A percentile compares a stretch with the other conserved stretches of the same genome.
These are phyloP conservation scores for Clarireedia homoeocarpa DNA, from an alignment of 2,329 filamentous ascomycete species.

Conservation along the genomic window DNA sequence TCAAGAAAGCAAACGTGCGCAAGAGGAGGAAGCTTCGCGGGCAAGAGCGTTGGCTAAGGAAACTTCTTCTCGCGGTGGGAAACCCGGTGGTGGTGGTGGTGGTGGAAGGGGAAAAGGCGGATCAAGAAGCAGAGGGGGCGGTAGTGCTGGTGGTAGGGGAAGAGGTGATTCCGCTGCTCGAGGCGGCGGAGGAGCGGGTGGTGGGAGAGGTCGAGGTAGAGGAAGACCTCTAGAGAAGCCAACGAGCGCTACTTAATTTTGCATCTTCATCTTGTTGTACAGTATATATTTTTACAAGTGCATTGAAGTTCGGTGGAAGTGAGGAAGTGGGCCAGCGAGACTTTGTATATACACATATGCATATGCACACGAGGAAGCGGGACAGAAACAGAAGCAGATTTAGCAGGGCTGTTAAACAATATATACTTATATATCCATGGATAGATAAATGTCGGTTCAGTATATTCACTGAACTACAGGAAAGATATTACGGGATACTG, in stretches of 20 bases:
- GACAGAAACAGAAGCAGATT: too few species aligned
- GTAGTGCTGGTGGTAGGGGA: not conserved
- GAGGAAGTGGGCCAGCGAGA: too few species aligned
- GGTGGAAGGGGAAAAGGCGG: conserved; percentile 16
- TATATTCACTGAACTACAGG: too few species aligned
- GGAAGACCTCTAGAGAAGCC: conserved; percentile 11
- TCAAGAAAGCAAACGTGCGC: conserved; percentile 66
- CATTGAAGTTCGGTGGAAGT: too few species aligned
- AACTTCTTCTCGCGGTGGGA: conserved; percentile 15
- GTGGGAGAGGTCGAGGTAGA: conserved; percentile 8
- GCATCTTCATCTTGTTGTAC: not conserved
- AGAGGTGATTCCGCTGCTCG: not conserved
- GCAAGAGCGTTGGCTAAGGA: too few species aligned
- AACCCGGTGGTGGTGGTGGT: conserved; percentile 7
- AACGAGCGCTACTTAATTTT: not conserved
- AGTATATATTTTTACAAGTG: too few species aligned
- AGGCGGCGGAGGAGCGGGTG: not conserved
- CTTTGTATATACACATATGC: too few species aligned
- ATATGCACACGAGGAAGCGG: too few species aligned
- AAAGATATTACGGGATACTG: too few species aligned
- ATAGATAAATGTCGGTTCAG: too few species aligned
- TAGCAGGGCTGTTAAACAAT: too few species aligned
- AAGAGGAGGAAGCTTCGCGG: conserved; percentile 31
- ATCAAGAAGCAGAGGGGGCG: conserved; percentile 11
- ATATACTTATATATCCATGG: too few species aligned